phyloP scores from a whole-genome alignment of 2,329 filamentous ascomycete species.

The Fusarium euwallaceae region DNA sequence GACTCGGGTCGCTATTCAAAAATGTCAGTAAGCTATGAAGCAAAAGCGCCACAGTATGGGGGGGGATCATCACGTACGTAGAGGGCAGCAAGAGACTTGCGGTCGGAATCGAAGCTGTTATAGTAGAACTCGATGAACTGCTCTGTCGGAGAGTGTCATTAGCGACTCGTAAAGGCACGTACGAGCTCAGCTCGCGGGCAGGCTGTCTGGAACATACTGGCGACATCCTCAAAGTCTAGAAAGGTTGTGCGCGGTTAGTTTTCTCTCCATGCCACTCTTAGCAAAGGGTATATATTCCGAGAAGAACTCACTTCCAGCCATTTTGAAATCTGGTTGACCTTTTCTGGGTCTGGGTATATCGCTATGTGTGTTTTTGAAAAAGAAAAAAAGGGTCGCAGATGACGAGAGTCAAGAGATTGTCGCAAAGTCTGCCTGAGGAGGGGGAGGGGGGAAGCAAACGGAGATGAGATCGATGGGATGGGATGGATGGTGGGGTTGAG shows the following conservation, averaged over 20 bases:
- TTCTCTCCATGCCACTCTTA: constrained; percentile 4
- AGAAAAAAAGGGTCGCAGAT: background rate
- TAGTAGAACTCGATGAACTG: constrained; percentile 95
- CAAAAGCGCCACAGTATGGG: constrained; percentile 46
- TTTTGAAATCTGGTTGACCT: constrained; percentile 41
- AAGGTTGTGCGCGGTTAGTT: constrained; percentile 46
- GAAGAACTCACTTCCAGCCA: constrained; percentile 41
- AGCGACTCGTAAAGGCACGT: background rate
- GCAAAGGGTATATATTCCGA: background rate
- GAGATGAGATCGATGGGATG: constrained; percentile 44
- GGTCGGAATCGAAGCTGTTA: constrained; percentile 83
- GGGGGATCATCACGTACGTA: constrained; percentile 75
- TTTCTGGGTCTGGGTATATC: constrained; percentile 23
- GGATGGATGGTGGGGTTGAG: constrained; percentile 49
- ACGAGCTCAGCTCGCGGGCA: constrained; percentile 2
- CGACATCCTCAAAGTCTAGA: constrained; percentile 60
- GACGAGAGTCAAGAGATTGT: constrained; percentile 34
- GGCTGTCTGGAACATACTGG: constrained; percentile 52
- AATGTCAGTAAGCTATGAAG: constrained; percentile 11
- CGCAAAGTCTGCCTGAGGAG: constrained; percentile 52
- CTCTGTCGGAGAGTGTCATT: constrained; percentile 63
- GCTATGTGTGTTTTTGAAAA: constrained; percentile 11
- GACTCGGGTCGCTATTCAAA: constrained; percentile 61
- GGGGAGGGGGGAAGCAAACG: constrained; percentile 25
- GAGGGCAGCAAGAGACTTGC: constrained; percentile 74